A percentile compares a stretch with the other conserved stretches of the same genome.
These are phyloP conservation scores for Fagopyrum homotropicum DNA, from an alignment of 148 eudicot species.

Conservation along the genomic window DNA sequence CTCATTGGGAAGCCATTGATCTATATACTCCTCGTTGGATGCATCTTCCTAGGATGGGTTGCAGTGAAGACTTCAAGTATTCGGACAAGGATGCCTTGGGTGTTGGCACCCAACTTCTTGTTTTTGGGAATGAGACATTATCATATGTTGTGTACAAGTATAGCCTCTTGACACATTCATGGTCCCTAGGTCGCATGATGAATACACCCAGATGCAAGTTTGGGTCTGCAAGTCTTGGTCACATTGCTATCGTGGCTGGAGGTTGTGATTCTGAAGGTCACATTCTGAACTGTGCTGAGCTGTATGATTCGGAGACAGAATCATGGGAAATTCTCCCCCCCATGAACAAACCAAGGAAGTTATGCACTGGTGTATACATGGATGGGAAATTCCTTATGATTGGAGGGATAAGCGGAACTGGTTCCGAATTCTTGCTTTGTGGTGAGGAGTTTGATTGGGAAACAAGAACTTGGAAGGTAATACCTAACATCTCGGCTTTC, in stretches of 20 bases:
- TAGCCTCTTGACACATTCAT: constrained; percentile 39
- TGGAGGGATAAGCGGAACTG: constrained; percentile 27
- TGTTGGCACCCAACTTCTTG: constrained; percentile 70
- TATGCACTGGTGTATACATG: constrained; percentile 32
- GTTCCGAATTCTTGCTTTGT: constrained; percentile 18
- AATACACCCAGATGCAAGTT: constrained; percentile 60
- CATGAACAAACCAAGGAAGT: constrained; percentile 29
- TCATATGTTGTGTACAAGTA: constrained; percentile 56
- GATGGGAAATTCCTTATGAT: constrained; percentile 31
- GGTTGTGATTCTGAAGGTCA: constrained; percentile 39
- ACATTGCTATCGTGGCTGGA: constrained; percentile 59
- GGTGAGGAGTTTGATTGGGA: constrained; percentile 31
- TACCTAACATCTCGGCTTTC: constrained; percentile 27
- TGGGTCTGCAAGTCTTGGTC: constrained; percentile 60
- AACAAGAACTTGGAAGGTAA: constrained; percentile 22
- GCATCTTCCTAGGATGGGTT: constrained; percentile 17
- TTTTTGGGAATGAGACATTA: constrained; percentile 47
- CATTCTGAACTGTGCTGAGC: constrained; percentile 23
- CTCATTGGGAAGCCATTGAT: constrained; percentile 37
- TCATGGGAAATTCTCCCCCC: constrained; percentile 26
- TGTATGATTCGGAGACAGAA: constrained; percentile 26
- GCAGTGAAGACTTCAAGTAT: constrained; percentile 22
- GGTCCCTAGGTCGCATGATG: constrained; percentile 60
- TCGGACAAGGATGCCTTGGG: constrained; percentile 65
- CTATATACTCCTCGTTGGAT: constrained; percentile 19